Evolutionary conservation across 148 eudicot genomes (phyloP).

Genomic region (Hydrangea macrophylla): DNA sequence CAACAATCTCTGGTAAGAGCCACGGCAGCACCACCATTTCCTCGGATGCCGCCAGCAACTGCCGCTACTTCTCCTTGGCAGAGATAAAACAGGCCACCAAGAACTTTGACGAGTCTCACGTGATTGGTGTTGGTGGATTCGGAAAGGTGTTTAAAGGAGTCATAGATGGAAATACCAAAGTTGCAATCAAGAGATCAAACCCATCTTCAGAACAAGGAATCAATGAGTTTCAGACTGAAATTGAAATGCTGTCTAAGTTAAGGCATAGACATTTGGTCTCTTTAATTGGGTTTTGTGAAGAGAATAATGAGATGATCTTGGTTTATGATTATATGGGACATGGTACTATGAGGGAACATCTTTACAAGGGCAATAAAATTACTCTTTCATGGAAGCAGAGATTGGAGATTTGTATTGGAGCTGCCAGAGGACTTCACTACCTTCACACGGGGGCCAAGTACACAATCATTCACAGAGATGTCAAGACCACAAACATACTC

Average conservation of each 20-base stretch:
- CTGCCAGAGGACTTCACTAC: conserved; percentile 50
- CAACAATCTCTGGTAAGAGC: conserved; percentile 29
- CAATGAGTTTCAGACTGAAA: conserved; percentile 46
- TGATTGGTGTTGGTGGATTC: conserved; percentile 55
- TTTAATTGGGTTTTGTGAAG: conserved; percentile 47
- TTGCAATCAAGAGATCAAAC: conserved; percentile 50
- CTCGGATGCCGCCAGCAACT: conserved; percentile 42
- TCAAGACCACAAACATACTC: conserved; percentile 52
- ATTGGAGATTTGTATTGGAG: conserved; percentile 51
- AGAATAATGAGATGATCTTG: conserved; percentile 38
- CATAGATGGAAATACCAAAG: conserved; percentile 31
- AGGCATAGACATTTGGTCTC: conserved; percentile 50
- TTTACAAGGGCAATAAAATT: conserved; percentile 37
- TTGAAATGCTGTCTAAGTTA: conserved; percentile 46
- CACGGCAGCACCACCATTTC: conserved; percentile 38
- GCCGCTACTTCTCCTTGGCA: conserved; percentile 39
- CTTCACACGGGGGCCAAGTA: conserved; percentile 45
- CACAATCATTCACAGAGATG: conserved; percentile 49
- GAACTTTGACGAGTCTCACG: conserved; percentile 45
- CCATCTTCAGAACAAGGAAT: conserved; percentile 54
- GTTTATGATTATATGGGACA: conserved; percentile 52
- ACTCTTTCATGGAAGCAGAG: conserved; percentile 50
- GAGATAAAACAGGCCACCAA: conserved; percentile 43
- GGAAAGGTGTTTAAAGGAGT: conserved; percentile 53
- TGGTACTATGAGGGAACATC: conserved; percentile 50